These are phyloP conservation scores for Piper betle DNA, from an alignment of 164 flowering plant species.

Conservation along the genomic window DNA sequence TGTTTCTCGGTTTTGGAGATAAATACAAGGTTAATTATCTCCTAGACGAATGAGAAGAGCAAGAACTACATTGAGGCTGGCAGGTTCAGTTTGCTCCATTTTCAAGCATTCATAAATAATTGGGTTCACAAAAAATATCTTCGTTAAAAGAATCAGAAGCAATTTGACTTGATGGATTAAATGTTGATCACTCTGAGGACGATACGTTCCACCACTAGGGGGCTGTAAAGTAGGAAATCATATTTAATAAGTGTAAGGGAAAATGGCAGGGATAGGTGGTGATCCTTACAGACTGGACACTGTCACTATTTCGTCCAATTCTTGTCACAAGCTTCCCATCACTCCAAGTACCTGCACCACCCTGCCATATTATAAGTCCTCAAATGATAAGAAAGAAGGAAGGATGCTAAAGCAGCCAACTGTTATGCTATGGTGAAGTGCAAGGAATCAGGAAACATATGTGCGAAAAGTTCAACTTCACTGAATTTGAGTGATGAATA, in stretches of 20 bases:
- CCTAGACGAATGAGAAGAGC: neutral
- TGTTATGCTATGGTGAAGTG: too few species aligned
- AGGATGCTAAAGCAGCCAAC: neutral
- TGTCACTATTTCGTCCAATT: conserved; percentile 77
- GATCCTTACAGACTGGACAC: conserved; percentile 69
- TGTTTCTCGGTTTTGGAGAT: neutral
- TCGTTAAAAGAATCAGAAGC: neutral
- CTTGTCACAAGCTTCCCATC: conserved; percentile 98
- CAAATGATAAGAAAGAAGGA: conserved; percentile 16
- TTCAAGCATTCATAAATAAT: neutral
- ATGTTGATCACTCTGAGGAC: neutral
- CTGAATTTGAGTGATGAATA: too few species aligned
- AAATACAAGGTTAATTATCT: neutral
- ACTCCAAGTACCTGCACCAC: conserved; percentile 99
- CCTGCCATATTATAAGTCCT: conserved; percentile 79
- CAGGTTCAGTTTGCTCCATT: neutral
- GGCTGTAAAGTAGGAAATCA: neutral
- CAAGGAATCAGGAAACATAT: too few species aligned
- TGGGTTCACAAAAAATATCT: neutral
- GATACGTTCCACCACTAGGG: neutral
- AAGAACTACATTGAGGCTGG: neutral
- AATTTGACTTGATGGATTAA: neutral
- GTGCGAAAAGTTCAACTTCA: too few species aligned
- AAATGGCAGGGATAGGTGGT: neutral
- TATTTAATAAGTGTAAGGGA: neutral